These are phyloP conservation scores for Aspergillus bertholletiae DNA, from an alignment of 495 filamentous ascomycete species.

Conservation along the genomic window DNA sequence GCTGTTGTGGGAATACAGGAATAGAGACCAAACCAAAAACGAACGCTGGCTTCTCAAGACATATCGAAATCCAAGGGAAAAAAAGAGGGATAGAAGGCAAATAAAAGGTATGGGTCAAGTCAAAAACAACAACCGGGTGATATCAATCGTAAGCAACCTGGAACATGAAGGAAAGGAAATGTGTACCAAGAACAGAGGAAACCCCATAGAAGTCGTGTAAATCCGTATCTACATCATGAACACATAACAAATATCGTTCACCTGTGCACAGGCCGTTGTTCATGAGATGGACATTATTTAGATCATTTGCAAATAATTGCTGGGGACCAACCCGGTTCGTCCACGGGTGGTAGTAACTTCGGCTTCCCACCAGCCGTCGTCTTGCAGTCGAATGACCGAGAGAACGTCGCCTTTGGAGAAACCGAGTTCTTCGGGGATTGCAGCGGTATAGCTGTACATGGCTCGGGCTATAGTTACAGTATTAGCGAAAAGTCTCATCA, in stretches of 20 bases:
- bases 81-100: not conserved
- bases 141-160: slow-evolving; percentile 1
- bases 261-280: slow-evolving; percentile 18
- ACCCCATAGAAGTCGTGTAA: not conserved
- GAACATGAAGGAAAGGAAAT: slow-evolving; percentile 11
- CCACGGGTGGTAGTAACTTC: slow-evolving; percentile 77
- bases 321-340: slow-evolving; percentile 83
- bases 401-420: slow-evolving; percentile 92
- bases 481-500: slow-evolving; percentile 6
- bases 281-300: slow-evolving; percentile 29
- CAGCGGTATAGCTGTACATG: slow-evolving; percentile 89
- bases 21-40: not conserved
- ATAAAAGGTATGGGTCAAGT: not conserved
- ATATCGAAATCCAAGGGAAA: not conserved
- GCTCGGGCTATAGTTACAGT: slow-evolving; percentile 66
- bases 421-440: slow-evolving; percentile 90
- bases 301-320: slow-evolving; percentile 84
- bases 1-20: not conserved
- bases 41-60: not conserved
- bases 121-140: not conserved
- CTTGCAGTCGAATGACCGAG: slow-evolving; percentile 85
- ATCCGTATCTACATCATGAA: slow-evolving; percentile 20
- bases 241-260: slow-evolving; percentile 9
- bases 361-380: slow-evolving; percentile 99
- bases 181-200: slow-evolving; percentile 17